phyloP scores from a whole-genome alignment of 1,284 basidiomycete species.

The Stereum hirsutum region DNA sequence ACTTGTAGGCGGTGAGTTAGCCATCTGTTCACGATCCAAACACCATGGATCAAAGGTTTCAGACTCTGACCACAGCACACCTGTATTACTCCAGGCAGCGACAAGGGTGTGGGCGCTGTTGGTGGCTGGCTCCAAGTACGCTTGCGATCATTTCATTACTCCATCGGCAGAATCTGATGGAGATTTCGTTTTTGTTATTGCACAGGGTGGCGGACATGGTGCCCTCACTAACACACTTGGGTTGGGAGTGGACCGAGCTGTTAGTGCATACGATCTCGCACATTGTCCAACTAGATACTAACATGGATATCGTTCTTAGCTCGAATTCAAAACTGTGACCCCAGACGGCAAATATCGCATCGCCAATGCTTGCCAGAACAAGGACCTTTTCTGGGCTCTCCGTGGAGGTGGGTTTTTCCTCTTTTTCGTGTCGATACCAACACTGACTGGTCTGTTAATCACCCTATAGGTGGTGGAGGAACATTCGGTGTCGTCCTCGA shows the following conservation, averaged over 20 bases:
- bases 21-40: not conserved
- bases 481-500: conserved; percentile 13
- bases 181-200: not conserved
- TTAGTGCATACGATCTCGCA: conserved; percentile 2
- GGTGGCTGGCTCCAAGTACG: conserved; percentile 18
- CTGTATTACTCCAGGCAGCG: conserved; percentile 5
- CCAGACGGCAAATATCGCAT: conserved; percentile 20
- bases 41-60: not conserved
- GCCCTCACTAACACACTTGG: conserved; percentile 15
- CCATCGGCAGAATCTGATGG: not conserved
- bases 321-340: conserved; percentile 19
- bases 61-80: too few species aligned
- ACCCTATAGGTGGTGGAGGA: conserved; percentile 16
- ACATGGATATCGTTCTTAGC: not conserved
- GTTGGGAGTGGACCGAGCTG: conserved; percentile 16
- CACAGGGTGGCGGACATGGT: conserved; percentile 17
- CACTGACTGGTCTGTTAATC: not conserved
- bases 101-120: conserved; percentile 15
- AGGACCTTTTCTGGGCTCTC: conserved; percentile 26
- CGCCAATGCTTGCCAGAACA: conserved; percentile 24
- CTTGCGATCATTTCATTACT: not conserved
- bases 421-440: not conserved
- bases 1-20: conserved; percentile 16
- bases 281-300: not conserved
- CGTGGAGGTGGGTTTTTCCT: conserved; percentile 8